A percentile compares a stretch with the other conserved stretches of the same genome.
Evolutionary conservation across 768 basidiomycete species (phyloP).

Genomic region (Rhodosporidiobolus sp.): DNA sequence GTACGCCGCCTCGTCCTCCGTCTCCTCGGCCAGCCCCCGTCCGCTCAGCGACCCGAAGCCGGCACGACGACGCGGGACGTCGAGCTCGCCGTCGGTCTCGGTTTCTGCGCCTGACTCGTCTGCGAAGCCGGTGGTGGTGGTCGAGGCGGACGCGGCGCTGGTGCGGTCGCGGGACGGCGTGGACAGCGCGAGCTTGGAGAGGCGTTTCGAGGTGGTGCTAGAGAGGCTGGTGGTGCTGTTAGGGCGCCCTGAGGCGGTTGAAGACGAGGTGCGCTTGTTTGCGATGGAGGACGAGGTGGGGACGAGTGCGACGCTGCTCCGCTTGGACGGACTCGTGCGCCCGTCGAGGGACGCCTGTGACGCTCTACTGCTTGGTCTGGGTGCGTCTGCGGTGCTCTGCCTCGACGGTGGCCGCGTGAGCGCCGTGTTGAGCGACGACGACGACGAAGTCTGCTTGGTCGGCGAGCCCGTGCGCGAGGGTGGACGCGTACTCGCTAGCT

Average conservation of each 20-base stretch:
- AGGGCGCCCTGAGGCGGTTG: not conserved
- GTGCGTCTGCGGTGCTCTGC: not conserved
- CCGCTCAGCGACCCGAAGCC: slow-evolving; percentile 1
- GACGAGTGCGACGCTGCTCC: not conserved
- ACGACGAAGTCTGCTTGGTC: not conserved
- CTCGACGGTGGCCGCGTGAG: not conserved
- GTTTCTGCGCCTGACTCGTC: not conserved
- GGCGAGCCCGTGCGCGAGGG: not conserved
- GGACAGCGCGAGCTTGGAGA: not conserved
- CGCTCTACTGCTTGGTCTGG: not conserved
- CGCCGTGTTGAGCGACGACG: not conserved
- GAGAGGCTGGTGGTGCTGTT: not conserved
- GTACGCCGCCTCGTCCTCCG: not conserved
- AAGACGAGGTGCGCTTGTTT: not conserved
- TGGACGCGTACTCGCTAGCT: not conserved
- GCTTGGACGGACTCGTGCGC: not conserved
- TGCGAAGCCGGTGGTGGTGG: not conserved
- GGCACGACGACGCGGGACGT: not conserved
- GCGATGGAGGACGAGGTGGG: too few species aligned
- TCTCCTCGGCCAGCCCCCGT: not conserved
- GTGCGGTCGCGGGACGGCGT: not conserved
- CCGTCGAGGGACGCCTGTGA: not conserved
- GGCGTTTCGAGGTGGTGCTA: too few species aligned
- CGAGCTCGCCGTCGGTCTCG: not conserved
- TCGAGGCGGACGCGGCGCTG: not conserved